Evolutionary conservation across 345 rosid species (phyloP), one percentile per base, ranked within the genome.

Genomic region (Arabidopsis arenosa): DNA sequence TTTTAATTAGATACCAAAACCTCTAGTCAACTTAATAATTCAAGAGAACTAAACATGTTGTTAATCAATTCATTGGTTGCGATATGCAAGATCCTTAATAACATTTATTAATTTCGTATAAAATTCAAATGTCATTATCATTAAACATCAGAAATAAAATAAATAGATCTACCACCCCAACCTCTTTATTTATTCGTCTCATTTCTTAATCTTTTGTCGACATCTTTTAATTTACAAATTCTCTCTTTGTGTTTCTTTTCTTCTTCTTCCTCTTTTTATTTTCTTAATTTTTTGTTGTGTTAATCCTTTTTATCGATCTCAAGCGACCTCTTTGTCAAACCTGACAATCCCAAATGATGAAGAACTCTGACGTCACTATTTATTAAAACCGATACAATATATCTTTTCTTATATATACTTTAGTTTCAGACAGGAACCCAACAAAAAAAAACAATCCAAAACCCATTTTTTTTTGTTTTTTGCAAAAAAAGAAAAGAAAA

Each of bases 11-110:
- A 61, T 62, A 53, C 70, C 58, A 69, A 33, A 62, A 70, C 7
- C 35, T 62, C 41, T 52, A 32, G 79, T 62, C 80, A 76, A 76
- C 80, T 61, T 61, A 76, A 69, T 76, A 68, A 76, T 69, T 33
- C 70, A 69, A 68, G 9, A 76, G 70, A 61, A 68, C 69, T 35
- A 76, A 33, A 53, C 63, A 65, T 36, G 15, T 56, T 6, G 6
- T 32, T 66, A 62, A 76, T 52, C 56, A 76, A 23, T 35, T 43
- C 33, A 68, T 63, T 76, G 8, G 64, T 62, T 62, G 44, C 9
- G 80, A 76, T 76, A 52, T 76, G 80, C 49, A 62, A 69, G 56
- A 69, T 76, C 79, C 63, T 68, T 61, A 68, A 7, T 32, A 61
- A 43, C 63, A 61, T 60, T 17, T 6, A 60, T 7, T 9, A 52